These are phyloP conservation scores for Chytriomyces hyalinus DNA, from an alignment of 192 early-diverging fungal genomes.

Conservation along the genomic window DNA sequence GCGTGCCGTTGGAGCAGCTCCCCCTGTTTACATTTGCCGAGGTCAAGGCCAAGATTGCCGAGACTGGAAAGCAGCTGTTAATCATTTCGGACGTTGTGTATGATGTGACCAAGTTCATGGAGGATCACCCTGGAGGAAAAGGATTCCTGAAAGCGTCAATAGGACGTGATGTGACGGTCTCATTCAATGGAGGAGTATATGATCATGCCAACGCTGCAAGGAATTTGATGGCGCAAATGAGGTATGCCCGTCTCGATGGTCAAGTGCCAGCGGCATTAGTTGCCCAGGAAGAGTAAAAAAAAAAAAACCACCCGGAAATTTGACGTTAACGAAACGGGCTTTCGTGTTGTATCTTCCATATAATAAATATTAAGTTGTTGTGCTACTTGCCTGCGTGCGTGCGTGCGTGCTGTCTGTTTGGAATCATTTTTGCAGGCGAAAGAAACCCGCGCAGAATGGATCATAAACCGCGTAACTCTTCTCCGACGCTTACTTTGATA, in stretches of 20 bases:
- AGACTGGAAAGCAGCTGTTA: constrained; percentile 74
- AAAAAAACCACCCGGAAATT: too few species aligned
- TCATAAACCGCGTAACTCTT: too few species aligned
- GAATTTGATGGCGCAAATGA: constrained; percentile 68
- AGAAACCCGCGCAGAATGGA: too few species aligned
- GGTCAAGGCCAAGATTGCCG: constrained; percentile 69
- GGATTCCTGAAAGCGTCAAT: constrained; percentile 71
- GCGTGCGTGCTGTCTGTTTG: too few species aligned
- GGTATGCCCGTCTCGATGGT: constrained; percentile 41
- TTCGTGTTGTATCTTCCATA: too few species aligned
- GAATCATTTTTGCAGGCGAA: too few species aligned
- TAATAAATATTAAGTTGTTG: too few species aligned
- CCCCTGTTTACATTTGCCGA: constrained; percentile 54
- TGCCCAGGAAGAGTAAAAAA: too few species aligned
- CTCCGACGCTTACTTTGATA: too few species aligned
- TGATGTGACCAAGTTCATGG: constrained; percentile 79
- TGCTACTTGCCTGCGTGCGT: too few species aligned
- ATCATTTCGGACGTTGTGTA: constrained; percentile 85
- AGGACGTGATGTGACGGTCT: constrained; percentile 83
- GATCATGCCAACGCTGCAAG: constrained; percentile 88
- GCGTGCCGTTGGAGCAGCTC: constrained; percentile 71
- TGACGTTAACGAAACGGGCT: too few species aligned
- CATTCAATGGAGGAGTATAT: constrained; percentile 87
- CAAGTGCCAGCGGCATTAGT: constrained; percentile 24
- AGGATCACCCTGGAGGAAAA: constrained; percentile 90